A percentile compares a stretch with the other conserved stretches of the same genome.
Evolutionary conservation across 1,284 basidiomycete species (phyloP).

Genomic region (Boletus mariae): DNA sequence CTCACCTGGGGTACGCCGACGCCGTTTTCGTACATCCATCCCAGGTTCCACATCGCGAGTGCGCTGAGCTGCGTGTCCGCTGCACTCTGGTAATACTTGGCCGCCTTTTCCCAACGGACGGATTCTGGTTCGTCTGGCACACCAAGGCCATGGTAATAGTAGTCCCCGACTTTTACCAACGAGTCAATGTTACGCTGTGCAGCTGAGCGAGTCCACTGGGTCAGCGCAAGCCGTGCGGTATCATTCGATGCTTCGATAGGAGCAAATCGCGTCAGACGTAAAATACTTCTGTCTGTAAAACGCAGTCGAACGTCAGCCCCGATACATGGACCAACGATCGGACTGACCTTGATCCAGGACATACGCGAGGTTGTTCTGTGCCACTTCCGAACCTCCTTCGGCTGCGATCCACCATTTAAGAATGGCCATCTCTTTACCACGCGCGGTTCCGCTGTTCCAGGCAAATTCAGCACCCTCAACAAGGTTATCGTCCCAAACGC

Average conservation of each 20-base stretch:
- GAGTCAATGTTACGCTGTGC: constrained; percentile 93
- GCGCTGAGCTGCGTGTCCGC: constrained; percentile 89
- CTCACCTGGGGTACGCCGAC: constrained; percentile 80
- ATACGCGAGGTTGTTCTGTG: constrained; percentile 95
- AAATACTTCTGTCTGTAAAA: constrained; percentile 64
- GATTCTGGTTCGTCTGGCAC: constrained; percentile 60
- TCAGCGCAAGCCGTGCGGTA: constrained; percentile 79
- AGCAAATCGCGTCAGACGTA: constrained; percentile 66
- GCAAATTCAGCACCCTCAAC: constrained; percentile 77
- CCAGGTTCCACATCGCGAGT: constrained; percentile 96
- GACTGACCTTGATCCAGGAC: constrained; percentile 82
- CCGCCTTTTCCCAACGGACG: constrained; percentile 79
- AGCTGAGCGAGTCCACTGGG: constrained; percentile 93
- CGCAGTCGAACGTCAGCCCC: not conserved
- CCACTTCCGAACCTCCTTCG: constrained; percentile 88
- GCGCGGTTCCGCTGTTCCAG: constrained; percentile 71
- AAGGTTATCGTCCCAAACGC: constrained; percentile 85
- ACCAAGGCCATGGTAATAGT: constrained; percentile 88
- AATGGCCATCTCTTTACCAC: constrained; percentile 70
- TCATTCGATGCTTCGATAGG: constrained; percentile 69
- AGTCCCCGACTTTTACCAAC: constrained; percentile 94
- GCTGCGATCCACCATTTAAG: constrained; percentile 93
- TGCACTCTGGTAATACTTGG: constrained; percentile 89
- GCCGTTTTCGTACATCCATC: constrained; percentile 99
- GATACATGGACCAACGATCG: not conserved